These are phyloP conservation scores for Chaetomiaceae sp. DNA, from an alignment of 2,329 filamentous ascomycete genomes.

Conservation along the genomic window DNA sequence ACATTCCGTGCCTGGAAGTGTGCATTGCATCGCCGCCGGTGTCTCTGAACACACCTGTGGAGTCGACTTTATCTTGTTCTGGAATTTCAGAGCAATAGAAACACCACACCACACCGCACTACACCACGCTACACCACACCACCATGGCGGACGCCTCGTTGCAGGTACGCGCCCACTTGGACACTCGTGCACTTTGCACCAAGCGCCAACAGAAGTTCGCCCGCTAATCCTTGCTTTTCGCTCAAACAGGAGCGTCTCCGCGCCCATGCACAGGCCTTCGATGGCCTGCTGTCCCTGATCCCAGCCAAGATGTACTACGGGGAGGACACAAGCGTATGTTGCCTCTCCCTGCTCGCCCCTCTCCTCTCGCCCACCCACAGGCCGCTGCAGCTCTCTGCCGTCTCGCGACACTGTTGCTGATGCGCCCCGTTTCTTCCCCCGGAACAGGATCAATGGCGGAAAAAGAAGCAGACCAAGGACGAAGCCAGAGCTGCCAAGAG, in stretches of 20 bases:
- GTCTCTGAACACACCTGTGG: not conserved
- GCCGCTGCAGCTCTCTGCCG: no score
- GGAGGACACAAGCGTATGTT: slow-evolving; percentile 74
- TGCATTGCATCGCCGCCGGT: not conserved
- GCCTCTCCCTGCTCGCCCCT: slow-evolving; percentile 8
- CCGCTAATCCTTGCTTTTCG: slow-evolving; percentile 2
- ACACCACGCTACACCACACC: not conserved
- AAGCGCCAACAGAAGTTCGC: not conserved
- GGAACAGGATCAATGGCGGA: slow-evolving; percentile 80
- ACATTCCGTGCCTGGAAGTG: not conserved
- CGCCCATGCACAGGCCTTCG: slow-evolving; percentile 68
- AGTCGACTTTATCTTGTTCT: not conserved
- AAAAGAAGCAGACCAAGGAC: slow-evolving; percentile 93
- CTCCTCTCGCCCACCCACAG: not conserved
- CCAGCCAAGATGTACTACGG: slow-evolving; percentile 89
- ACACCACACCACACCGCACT: no score
- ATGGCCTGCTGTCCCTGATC: slow-evolving; percentile 80
- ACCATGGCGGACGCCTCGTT: slow-evolving; percentile 20
- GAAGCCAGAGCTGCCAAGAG: slow-evolving; percentile 76
- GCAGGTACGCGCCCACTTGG: slow-evolving; percentile 20
- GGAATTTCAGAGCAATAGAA: not conserved
- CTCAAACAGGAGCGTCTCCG: slow-evolving; percentile 48
- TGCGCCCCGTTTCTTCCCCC: not conserved
- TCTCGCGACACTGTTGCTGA: not conserved
- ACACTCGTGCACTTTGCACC: not conserved